Conservation (phyloP, 2,329 filamentous ascomycete species). For the Delphinella strobiligena region DNA sequence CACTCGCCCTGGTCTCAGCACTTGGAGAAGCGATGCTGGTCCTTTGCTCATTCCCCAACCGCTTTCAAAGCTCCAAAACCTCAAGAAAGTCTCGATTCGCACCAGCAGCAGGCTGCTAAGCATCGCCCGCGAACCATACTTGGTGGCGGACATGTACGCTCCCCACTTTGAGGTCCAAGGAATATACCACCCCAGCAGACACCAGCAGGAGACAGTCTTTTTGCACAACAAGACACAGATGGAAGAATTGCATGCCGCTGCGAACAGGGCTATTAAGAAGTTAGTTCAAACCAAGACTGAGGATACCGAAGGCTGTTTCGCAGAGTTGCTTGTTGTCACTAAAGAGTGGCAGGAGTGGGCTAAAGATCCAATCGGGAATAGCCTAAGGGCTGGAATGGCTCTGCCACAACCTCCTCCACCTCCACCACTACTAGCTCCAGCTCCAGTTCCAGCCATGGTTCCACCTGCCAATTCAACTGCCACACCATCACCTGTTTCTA, state of each 20-base stretch:
- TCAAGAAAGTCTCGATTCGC: neutral
- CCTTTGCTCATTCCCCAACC: neutral
- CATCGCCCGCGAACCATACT: neutral
- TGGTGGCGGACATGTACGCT: neutral
- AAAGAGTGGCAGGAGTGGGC: neutral
- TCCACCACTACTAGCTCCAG: neutral
- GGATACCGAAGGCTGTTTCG: neutral
- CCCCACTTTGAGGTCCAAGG: neutral
- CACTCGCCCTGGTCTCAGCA: neutral
- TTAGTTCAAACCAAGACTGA: neutral
- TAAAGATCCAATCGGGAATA: neutral
- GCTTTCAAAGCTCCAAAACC: neutral
- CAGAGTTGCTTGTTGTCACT: neutral
- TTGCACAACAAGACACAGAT: neutral
- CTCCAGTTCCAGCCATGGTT: neutral
- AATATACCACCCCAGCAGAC: neutral
- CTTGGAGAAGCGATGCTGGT: neutral
- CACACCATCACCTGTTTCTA: no score
- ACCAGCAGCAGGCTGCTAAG: neutral
- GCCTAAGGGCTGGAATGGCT: neutral
- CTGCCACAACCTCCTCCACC: neutral
- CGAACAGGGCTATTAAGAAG: neutral
- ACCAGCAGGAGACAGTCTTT: neutral
- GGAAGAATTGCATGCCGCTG: neutral
- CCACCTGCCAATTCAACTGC: no score